Conservation (phyloP, 2,329 filamentous ascomycete genomes). For the Xylariomycetidae sp. region DNA sequence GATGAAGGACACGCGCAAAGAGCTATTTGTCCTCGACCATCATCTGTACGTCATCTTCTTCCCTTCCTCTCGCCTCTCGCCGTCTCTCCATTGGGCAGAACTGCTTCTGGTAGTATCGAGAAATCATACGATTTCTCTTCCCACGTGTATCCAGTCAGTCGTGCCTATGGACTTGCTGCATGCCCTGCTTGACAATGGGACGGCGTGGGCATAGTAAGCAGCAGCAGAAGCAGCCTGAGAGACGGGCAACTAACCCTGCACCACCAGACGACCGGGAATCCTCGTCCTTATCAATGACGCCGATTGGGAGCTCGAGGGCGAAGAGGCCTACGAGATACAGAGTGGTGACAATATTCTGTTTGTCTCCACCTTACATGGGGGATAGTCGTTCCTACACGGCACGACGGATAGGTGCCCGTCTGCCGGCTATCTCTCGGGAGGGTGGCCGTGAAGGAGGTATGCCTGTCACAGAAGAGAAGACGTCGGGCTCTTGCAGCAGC, state of each 20-base stretch:
- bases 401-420: too few species aligned
- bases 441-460: too few species aligned
- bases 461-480: too few species aligned
- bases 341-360: constrained; percentile 85
- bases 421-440: neutral
- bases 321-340: constrained; percentile 83
- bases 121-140: too few species aligned
- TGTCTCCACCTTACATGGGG: constrained; percentile 93
- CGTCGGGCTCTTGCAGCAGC: too few species aligned
- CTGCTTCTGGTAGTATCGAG: too few species aligned
- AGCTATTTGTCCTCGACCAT: constrained; percentile 83
- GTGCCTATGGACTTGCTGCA: too few species aligned
- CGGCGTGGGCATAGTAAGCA: too few species aligned
- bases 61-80: constrained; percentile 2
- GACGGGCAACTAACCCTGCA: constrained; percentile 17
- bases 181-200: too few species aligned
- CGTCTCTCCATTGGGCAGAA: too few species aligned
- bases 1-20: constrained; percentile 81
- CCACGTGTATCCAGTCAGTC: too few species aligned
- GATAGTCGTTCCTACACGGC: too few species aligned
- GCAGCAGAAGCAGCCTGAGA: neutral
- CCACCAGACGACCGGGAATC: constrained; percentile 81
- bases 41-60: constrained; percentile 65
- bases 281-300: constrained; percentile 96
- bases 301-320: constrained; percentile 96